These are phyloP conservation scores for Trichophyton verrucosum DNA, from an alignment of 2,329 filamentous ascomycete species.

Conservation along the genomic window DNA sequence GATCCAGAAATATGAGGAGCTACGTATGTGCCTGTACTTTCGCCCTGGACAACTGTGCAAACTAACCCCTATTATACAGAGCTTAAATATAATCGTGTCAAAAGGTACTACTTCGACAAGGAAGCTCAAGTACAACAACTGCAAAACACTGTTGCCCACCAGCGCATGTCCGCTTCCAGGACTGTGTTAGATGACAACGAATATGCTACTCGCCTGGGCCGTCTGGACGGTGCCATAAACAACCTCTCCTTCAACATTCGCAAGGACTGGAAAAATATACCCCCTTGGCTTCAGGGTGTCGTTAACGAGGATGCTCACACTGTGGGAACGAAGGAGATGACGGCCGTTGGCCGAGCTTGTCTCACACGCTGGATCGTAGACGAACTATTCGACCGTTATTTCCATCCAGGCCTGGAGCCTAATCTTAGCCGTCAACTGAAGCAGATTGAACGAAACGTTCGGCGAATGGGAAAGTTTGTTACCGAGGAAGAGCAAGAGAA, in stretches of 20 bases:
- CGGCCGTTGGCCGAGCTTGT: slow-evolving; percentile 75
- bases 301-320: slow-evolving; percentile 76
- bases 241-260: slow-evolving; percentile 93
- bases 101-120: slow-evolving; percentile 92
- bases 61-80: slow-evolving; percentile 40
- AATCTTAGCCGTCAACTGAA: slow-evolving; percentile 68
- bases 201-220: slow-evolving; percentile 77
- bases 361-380: slow-evolving; percentile 85
- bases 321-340: slow-evolving; percentile 95
- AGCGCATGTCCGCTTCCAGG: slow-evolving; percentile 84
- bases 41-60: background rate
- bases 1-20: slow-evolving; percentile 33
- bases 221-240: slow-evolving; percentile 85
- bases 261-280: slow-evolving; percentile 79
- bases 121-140: slow-evolving; percentile 81
- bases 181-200: slow-evolving; percentile 93
- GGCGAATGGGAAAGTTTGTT: slow-evolving; percentile 57
- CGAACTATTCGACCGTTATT: slow-evolving; percentile 80
- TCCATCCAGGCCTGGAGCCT: slow-evolving; percentile 76
- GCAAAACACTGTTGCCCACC: slow-evolving; percentile 94
- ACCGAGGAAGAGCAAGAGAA: slow-evolving; percentile 84
- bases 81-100: slow-evolving; percentile 95
- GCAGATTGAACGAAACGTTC: slow-evolving; percentile 75
- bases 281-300: slow-evolving; percentile 63
- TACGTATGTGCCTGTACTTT: slow-evolving; percentile 27